Evolutionary conservation across 192 early-diverging fungal species (phyloP), one percentile per base, ranked within the genome.

Genomic region (Irineochytrium annulatum): DNA sequence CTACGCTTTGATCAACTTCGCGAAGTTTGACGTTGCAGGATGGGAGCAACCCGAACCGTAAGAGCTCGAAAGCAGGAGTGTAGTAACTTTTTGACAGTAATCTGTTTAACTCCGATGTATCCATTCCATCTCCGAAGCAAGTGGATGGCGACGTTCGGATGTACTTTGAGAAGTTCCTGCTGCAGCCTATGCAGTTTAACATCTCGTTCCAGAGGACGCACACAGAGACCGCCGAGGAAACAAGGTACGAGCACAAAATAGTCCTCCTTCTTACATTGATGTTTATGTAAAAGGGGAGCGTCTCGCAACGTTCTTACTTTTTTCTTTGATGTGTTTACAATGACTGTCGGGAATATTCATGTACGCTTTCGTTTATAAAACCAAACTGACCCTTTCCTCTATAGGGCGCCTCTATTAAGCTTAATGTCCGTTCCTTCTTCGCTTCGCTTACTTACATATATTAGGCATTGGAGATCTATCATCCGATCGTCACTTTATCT

Each of bases 331-430:
- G 68, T 95, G n/a, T 77, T 99, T 32, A 97, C 93, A 0, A 94
- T 94, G 92, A 93, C 95, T 11, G 85, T 99, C 43, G 97, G 94
- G 57, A 99, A 99, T 57, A 89, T 99, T 60, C 91, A 97, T 74
- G 87, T 88, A 67, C 69, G 82, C 71, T 8, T 16, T 11, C 34
- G 16, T 35, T 28, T 43, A 22, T n/a, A 67, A 28, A 35, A 26
- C 3, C n/a, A 13, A 35, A n/a, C 13, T 59, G 33, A 14, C 0
- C 34, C 34, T 35, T 3, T 2, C 43, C 34, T 14, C 13, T 3
- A 53, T 62, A 89, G 82, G 87, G 89, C 67, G 92, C 93, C 5
- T 92, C 95, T 0, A 83, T 95, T 33, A 81, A 80, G 29, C 77
- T 98, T 19, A 94, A 98, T 71, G 90, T 71, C 52, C 13, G 63